These are phyloP conservation scores for Pichia sp. DNA, from an alignment of 1,139 yeast species.

Conservation along the genomic window DNA sequence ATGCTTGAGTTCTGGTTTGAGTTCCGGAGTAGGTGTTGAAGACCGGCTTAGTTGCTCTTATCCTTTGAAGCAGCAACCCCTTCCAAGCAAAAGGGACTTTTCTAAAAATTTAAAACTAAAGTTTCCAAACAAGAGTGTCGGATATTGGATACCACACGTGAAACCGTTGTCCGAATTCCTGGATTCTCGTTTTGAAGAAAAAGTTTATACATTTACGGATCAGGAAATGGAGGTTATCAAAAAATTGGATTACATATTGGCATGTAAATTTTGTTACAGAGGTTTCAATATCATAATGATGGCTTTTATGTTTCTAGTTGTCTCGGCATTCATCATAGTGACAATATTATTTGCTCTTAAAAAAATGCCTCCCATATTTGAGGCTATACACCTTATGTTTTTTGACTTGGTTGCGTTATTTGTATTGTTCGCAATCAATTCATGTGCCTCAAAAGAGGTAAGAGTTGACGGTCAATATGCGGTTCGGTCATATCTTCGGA, in stretches of 20 bases:
- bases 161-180: conserved; percentile 10
- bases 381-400: conserved; percentile 15
- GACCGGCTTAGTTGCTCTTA: background rate
- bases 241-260: conserved; percentile 7
- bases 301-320: background rate
- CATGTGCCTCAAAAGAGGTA: conserved; percentile 18
- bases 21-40: conserved; percentile 1
- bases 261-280: conserved; percentile 4
- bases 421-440: conserved; percentile 11
- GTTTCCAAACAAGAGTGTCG: conserved; percentile 6
- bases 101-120: background rate
- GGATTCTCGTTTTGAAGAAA: conserved; percentile 2
- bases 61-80: background rate
- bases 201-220: background rate
- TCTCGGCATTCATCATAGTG: background rate
- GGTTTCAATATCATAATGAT: conserved; percentile 8
- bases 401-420: conserved; percentile 11
- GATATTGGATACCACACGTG: conserved; percentile 2
- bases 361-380: conserved; percentile 7
- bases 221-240: conserved; percentile 6
- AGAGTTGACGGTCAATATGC: conserved; percentile 12
- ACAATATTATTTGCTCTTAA: background rate
- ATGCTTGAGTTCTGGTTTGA: conserved; percentile 2
- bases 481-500: conserved; percentile 8
- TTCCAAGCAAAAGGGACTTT: conserved; percentile 1